Base-by-base conservation (phyloP, 257 asterid genomes). In the Jacaranda mimosifolia region DNA sequence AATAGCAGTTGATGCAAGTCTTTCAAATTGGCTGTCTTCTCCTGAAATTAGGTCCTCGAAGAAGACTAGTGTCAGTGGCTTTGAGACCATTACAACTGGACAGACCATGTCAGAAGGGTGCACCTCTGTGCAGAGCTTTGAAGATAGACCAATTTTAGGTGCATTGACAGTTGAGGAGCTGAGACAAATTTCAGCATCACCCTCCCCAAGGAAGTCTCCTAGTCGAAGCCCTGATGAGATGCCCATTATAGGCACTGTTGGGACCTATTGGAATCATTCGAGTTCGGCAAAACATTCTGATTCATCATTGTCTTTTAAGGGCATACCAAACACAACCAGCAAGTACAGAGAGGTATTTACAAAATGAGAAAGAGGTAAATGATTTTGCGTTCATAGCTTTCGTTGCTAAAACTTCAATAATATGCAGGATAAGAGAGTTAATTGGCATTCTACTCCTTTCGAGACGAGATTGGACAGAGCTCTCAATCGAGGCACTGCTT, bases 71-170 rank as follows among this genome's bases (percentile, higher is more conserved):
- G 64, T 67, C 19, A 74, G 80, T 73, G 87, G 87, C 62, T 80
- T 56, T 51, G 93, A 91, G 70, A 55, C 88, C n/a, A 38, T 81
- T 70, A 59, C 78, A 45, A 66, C 87, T 46, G 87, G 40, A 52
- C 83, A 62, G 51, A 68, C 83, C 45, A n/a, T 51, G 49, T 87
- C 95, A 56, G 87, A 73, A 67, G 88, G 92, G 58, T 78, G 91
- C 38, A 85, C 67, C 65, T 82, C 94, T 53, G 77, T 58, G 3
- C 86, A 77, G 81, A 89, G 85, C 84, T 93, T 87, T 45, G 98
- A 87, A 55, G 99, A 96, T 78, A 85, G 99, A 38, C 99, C 99
- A 6, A 93, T 96, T 80, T 88, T 96, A 81, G 99, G 99, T 36
- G 99, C 98, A 35, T 68, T 93, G 86, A 96, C 98, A 3, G 89